Base-by-base conservation (phyloP, 495 filamentous ascomycete genomes). In the Acidiella bohemica region DNA sequence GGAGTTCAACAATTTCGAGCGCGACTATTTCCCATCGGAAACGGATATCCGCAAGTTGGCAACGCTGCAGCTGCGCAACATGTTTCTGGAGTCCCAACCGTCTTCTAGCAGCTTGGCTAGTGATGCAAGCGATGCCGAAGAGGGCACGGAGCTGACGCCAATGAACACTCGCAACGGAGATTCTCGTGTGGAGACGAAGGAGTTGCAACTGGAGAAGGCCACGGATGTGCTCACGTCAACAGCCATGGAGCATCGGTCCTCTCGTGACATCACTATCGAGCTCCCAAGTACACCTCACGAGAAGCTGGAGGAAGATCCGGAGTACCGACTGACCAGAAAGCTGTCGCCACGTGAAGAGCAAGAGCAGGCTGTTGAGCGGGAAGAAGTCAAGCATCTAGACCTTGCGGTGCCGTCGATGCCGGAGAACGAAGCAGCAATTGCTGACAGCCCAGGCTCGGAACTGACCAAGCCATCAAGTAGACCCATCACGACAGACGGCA, bases 31-130 rank as follows among this genome's bases (percentile, higher is more conserved):
- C 54, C 84, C 84, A 12, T 94, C 87, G 0, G 92, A 99, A 52
- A 96, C 95, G 51, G 92, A 99, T 62, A 95, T 99, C 45, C 73
- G 85, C 43, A 73, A 87, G 47, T 64, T 99, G 35, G 88, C 92
- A 29, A 80, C 86, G 18, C 68, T 93, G 24, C 92, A 99, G 50
- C 67, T 99, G 35, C 90, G 80, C 59, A 95, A 90, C 55, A 81
- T 99, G 39, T 99, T 96, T 57, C 71, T 92, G 13, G 88, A 97
- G 16, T 51, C 48, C 4, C 42, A 46, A 32, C 48, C 48, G 17
- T 27, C 37, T 5, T 6, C 32, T 11, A 47, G 48, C 22, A 47
- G 37, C 19, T 23, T 46, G 4, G 38, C 29, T 1, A 51, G 48
- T 23, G 48, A 51, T 14, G 39, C 28, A 1, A 47, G 43, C 23